A percentile compares a stretch with the other conserved stretches of the same genome.
Evolutionary conservation across 495 filamentous ascomycete genomes (phyloP).

Genomic region (Neurospora tetrasperma): DNA sequence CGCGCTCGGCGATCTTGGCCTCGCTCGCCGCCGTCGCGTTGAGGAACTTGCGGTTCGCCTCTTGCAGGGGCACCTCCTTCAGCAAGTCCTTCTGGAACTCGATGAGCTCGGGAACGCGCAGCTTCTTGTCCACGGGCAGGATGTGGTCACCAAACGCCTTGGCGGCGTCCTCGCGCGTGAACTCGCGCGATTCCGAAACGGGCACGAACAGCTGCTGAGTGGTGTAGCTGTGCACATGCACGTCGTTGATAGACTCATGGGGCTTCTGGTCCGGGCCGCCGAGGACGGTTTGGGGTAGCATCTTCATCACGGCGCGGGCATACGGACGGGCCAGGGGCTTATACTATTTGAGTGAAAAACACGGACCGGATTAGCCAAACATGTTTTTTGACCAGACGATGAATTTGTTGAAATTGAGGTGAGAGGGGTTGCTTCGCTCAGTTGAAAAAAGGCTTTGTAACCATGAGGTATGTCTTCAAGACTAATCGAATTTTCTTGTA

Average conservation of each 20-base stretch:
- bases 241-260: slow-evolving; percentile 87
- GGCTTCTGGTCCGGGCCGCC: slow-evolving; percentile 14
- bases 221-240: slow-evolving; percentile 71
- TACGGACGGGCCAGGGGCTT: slow-evolving; percentile 72
- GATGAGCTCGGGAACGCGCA: slow-evolving; percentile 82
- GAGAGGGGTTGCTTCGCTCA: not conserved
- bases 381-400: not conserved
- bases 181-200: slow-evolving; percentile 76
- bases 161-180: slow-evolving; percentile 82
- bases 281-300: slow-evolving; percentile 54
- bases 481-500: slow-evolving; percentile 96
- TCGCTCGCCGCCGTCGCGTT: slow-evolving; percentile 25
- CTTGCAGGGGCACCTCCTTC: slow-evolving; percentile 5
- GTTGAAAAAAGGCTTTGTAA: slow-evolving; percentile 42
- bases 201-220: slow-evolving; percentile 82
- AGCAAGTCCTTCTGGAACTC: slow-evolving; percentile 42
- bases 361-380: not conserved
- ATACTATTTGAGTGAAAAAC: slow-evolving; percentile 39
- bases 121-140: slow-evolving; percentile 72
- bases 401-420: not conserved
- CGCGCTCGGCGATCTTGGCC: slow-evolving; percentile 22
- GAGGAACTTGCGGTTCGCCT: slow-evolving; percentile 28
- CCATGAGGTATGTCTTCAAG: slow-evolving; percentile 87
- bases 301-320: slow-evolving; percentile 59
- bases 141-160: slow-evolving; percentile 64